Evolutionary conservation across 164 flowering plant genomes (phyloP), one percentile per base, ranked within the genome.

Genomic region (Brasenia schreberi): DNA sequence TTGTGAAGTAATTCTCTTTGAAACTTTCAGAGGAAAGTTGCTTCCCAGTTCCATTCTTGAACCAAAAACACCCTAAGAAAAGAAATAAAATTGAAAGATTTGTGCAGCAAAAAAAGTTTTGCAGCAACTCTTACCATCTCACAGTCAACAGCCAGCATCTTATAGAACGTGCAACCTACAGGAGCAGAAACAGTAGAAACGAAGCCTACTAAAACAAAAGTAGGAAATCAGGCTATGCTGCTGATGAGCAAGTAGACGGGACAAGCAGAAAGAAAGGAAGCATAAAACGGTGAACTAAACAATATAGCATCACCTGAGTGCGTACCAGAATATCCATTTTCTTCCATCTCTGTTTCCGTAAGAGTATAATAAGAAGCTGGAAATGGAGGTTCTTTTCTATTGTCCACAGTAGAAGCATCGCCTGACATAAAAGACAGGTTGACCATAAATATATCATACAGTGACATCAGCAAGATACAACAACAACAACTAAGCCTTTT

Each of bases 91-190:
- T 17, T 18, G n/a, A 45, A 27, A 9, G 7, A 64, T n/a, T 44
- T 44, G 64, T 19, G 62, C 53, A 66, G 65, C n/a, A 33, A 23
- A 61, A 66, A 33, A 33, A 33, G 39, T 33, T 33, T 33, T 3
- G 39, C 39, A 33, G 2, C 17, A 58, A 58, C 3, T 58, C 18
- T 73, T 84, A 91, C 99, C 99, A 94, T 94, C 79, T 94, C 99
- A 75, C 99, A 94, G 65, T 94, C 99, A 79, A 94, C 86, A 42
- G 93, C 96, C 76, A 89, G 72, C 67, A 94, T 75, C 61, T 87
- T 89, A 79, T 83, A 56, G 12, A 71, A 71, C 64, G 83, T 68
- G 67, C 82, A 78, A 71, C 90, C 97, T 60, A 71, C 67, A 67
- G 97, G 94, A 69, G 96, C 79, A 60, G 93, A 82, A 75, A 77